phyloP scores from a whole-genome alignment of 2,329 filamentous ascomycete genomes.

The Hypocreales sp. region DNA sequence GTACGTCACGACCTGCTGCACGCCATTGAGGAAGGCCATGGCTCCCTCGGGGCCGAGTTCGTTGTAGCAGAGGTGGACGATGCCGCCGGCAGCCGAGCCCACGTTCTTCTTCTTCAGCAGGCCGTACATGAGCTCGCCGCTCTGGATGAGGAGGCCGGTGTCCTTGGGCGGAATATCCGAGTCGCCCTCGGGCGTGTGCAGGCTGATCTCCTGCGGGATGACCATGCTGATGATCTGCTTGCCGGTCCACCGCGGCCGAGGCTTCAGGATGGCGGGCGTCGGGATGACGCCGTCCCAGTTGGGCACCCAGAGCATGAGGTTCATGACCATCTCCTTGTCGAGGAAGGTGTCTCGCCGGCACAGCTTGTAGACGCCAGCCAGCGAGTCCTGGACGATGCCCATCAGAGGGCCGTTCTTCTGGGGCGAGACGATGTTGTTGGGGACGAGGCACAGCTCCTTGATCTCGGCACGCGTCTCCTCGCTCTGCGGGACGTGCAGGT shows the following conservation, averaged over 20 bases:
- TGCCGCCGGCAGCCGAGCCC: slow-evolving; percentile 76
- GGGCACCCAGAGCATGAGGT: slow-evolving; percentile 92
- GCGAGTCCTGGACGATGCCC: slow-evolving; percentile 98
- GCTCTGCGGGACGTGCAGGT: slow-evolving; percentile 95
- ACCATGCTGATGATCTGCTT: slow-evolving; percentile 96
- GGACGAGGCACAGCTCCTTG: slow-evolving; percentile 91
- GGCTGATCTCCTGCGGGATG: slow-evolving; percentile 74
- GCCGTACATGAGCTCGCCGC: slow-evolving; percentile 80
- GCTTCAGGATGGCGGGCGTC: slow-evolving; percentile 84
- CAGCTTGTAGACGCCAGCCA: slow-evolving; percentile 94
- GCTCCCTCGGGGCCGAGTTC: slow-evolving; percentile 75
- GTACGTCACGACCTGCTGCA: slow-evolving; percentile 89
- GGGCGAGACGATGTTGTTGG: slow-evolving; percentile 93
- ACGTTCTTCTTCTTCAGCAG: slow-evolving; percentile 88
- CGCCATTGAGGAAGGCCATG: slow-evolving; percentile 90
- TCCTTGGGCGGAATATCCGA: slow-evolving; percentile 53
- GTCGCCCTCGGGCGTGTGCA: slow-evolving; percentile 49
- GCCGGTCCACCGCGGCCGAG: slow-evolving; percentile 85
- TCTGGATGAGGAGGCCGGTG: slow-evolving; percentile 67
- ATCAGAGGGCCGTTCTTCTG: slow-evolving; percentile 94
- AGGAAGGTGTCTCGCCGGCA: slow-evolving; percentile 86
- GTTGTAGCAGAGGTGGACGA: slow-evolving; percentile 93
- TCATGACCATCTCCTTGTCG: slow-evolving; percentile 85
- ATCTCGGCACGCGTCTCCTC: slow-evolving; percentile 95
- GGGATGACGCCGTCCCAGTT: slow-evolving; percentile 95